Evolutionary conservation across 306 rosid species (phyloP).

Genomic region (Rubus idaeus): DNA sequence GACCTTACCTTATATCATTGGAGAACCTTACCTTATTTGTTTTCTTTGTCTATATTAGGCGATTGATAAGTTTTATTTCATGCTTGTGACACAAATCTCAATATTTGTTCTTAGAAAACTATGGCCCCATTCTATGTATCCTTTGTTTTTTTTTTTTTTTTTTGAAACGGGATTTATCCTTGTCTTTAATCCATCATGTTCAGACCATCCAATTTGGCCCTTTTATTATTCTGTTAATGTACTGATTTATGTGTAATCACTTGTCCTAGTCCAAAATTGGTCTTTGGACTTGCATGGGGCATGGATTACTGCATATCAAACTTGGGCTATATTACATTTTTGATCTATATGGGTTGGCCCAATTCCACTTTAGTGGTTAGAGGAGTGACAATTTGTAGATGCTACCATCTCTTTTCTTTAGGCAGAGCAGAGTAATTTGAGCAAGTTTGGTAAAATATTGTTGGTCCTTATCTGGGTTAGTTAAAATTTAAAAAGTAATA

Average conservation of each 20-base stretch:
- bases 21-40: too few relatives aligned
- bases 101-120: neutral
- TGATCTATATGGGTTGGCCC: neutral
- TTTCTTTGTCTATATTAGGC: neutral
- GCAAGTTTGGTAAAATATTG: neutral
- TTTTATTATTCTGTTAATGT: neutral
- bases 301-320: neutral
- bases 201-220: neutral
- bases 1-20: neutral
- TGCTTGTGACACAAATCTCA: neutral
- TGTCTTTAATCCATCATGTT: neutral
- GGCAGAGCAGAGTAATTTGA: neutral
- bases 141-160: neutral
- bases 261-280: neutral
- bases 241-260: neutral
- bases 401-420: neutral
- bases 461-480: neutral
- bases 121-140: neutral
- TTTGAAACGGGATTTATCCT: neutral
- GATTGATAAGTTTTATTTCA: neutral
- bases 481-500: too few relatives aligned
- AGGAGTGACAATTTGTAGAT: neutral
- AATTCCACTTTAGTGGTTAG: neutral
- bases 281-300: neutral
- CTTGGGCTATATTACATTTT: neutral